Percentiles rank a stretch among this genome's conserved stretches.
Evolutionary conservation across 2,329 filamentous ascomycete species (phyloP).

Genomic region (Diaporthe sp.): DNA sequence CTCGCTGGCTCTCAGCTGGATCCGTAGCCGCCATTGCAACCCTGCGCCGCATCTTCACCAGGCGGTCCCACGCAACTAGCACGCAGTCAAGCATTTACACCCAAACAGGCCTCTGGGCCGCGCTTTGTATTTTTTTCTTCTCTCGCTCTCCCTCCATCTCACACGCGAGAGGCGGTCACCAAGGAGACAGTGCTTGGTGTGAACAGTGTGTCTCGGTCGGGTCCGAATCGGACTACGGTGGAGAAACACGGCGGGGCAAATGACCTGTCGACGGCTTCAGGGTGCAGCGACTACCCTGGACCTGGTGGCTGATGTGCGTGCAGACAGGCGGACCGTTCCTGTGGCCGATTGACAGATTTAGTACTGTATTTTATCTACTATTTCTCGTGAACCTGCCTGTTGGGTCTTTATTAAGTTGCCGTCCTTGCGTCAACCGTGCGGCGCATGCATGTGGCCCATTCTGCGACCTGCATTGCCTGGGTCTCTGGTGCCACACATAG

Average conservation of each 20-base stretch:
- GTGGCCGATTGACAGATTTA: conserved; percentile 6
- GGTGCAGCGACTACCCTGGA: neutral
- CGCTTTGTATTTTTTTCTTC: neutral
- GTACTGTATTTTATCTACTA: neutral
- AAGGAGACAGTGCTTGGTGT: neutral
- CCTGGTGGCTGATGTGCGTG: conserved; percentile 3
- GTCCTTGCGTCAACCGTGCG: conserved; percentile 23
- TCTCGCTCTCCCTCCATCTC: too few relatives aligned
- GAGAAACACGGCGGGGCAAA: neutral
- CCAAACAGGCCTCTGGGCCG: neutral
- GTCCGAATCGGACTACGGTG: neutral
- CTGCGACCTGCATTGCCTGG: conserved; percentile 8
- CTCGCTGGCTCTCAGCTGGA: conserved; percentile 1
- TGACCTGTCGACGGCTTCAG: neutral
- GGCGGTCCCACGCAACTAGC: conserved; percentile 4
- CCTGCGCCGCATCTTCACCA: neutral
- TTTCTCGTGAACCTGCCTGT: neutral
- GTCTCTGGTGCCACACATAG: neutral
- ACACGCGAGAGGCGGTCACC: neutral
- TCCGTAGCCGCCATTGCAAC: conserved; percentile 34
- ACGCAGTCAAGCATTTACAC: neutral
- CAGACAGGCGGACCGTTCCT: conserved; percentile 17
- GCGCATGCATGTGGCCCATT: conserved; percentile 12
- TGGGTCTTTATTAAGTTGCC: neutral
- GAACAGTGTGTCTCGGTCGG: neutral